Evolutionary conservation across 1,284 basidiomycete species (phyloP).

Genomic region (Pisolithus thermaeus): DNA sequence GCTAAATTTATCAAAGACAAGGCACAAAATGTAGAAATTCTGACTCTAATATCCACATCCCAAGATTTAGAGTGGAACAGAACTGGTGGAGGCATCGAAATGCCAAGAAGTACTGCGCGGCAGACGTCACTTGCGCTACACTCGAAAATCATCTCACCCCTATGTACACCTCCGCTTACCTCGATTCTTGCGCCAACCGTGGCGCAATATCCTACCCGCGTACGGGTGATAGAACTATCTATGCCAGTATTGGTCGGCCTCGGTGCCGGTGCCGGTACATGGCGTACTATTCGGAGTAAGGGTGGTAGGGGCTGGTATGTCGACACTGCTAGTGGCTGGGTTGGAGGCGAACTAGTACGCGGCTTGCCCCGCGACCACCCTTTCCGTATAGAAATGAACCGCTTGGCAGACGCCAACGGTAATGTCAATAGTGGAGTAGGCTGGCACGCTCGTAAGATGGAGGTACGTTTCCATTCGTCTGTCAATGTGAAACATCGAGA

Average conservation of each 20-base stretch:
- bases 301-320: slow-evolving; percentile 96
- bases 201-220: slow-evolving; percentile 56
- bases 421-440: slow-evolving; percentile 88
- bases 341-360: slow-evolving; percentile 50
- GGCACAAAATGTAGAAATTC: slow-evolving; percentile 78
- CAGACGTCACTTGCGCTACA: slow-evolving; percentile 63
- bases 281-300: slow-evolving; percentile 87
- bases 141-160: slow-evolving; percentile 67
- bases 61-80: slow-evolving; percentile 63
- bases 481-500: background rate
- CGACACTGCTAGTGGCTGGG: slow-evolving; percentile 81
- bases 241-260: slow-evolving; percentile 68
- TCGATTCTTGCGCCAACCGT: slow-evolving; percentile 41
- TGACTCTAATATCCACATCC: slow-evolving; percentile 78
- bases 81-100: slow-evolving; percentile 28
- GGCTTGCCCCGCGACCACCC: slow-evolving; percentile 61
- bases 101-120: slow-evolving; percentile 36
- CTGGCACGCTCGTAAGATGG: slow-evolving; percentile 97
- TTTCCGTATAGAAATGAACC: slow-evolving; percentile 62
- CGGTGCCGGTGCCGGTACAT: slow-evolving; percentile 72
- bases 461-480: slow-evolving; percentile 49
- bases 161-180: slow-evolving; percentile 75
- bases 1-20: slow-evolving; percentile 65
- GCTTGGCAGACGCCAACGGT: slow-evolving; percentile 77
- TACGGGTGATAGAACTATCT: slow-evolving; percentile 87